phyloP scores from a whole-genome alignment of 2,329 filamentous ascomycete species.

The Fusarium phyllophilum region DNA sequence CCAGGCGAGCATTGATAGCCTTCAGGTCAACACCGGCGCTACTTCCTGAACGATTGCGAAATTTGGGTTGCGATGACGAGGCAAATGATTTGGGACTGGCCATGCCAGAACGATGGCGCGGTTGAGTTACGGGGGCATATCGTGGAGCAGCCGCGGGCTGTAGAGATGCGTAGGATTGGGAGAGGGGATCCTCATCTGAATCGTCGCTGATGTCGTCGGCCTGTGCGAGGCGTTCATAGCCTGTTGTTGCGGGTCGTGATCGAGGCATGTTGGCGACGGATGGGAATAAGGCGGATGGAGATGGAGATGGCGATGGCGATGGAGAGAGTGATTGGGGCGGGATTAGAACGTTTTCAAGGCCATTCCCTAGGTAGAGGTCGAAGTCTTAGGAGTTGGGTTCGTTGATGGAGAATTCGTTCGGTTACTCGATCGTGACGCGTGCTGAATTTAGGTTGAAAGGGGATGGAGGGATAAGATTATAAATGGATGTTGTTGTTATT shows the following conservation, averaged over 20 bases:
- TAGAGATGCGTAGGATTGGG: constrained; percentile 64
- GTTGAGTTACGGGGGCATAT: constrained; percentile 72
- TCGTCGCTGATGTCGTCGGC: constrained; percentile 80
- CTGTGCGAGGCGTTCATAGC: constrained; percentile 86
- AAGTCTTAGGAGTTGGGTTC: not conserved
- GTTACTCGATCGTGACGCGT: constrained; percentile 15
- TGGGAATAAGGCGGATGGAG: not conserved
- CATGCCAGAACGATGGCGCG: constrained; percentile 69
- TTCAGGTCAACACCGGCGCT: constrained; percentile 97
- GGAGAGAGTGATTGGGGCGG: not conserved
- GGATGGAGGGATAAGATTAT: constrained; percentile 14
- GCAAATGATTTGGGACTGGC: constrained; percentile 60
- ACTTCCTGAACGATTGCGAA: constrained; percentile 64
- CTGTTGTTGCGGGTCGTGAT: constrained; percentile 76
- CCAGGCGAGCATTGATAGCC: constrained; percentile 94
- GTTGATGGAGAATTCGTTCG: not conserved
- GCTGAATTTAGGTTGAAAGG: constrained; percentile 13
- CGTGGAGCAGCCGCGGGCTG: constrained; percentile 68
- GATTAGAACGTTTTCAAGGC: constrained; percentile 19
- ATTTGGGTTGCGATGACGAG: constrained; percentile 51
- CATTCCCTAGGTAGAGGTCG: constrained; percentile 25
- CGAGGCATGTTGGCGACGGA: constrained; percentile 65
- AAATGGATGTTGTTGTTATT: constrained; percentile 2
- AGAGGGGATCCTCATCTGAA: constrained; percentile 71
- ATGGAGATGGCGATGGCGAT: constrained; percentile 5